Evolutionary conservation across 2,329 filamentous ascomycete genomes (phyloP).

Genomic region (Thermothelomyces thermophilus): DNA sequence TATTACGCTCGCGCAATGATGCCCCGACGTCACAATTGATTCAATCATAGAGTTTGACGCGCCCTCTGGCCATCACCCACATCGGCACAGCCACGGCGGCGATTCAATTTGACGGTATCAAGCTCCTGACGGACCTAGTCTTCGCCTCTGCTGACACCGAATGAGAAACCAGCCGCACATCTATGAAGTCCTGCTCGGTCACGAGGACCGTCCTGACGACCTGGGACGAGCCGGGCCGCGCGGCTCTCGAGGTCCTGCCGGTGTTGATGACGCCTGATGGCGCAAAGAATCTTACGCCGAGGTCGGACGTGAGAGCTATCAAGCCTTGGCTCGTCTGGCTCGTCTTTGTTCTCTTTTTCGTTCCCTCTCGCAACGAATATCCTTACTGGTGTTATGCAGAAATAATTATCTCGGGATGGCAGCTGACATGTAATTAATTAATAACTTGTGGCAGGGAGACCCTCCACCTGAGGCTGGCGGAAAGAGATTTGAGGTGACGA

Average conservation of each 20-base stretch:
- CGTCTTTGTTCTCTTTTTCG: no score
- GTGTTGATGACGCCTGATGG: conserved; percentile 43
- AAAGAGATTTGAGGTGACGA: conserved; percentile 34
- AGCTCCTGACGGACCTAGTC: conserved; percentile 40
- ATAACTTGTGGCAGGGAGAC: conserved; percentile 32
- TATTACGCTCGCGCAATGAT: neutral
- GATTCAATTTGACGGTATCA: conserved; percentile 36
- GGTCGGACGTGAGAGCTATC: conserved; percentile 36
- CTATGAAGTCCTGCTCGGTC: conserved; percentile 43
- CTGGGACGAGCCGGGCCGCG: conserved; percentile 41
- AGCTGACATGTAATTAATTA: no score
- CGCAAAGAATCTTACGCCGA: conserved; percentile 36
- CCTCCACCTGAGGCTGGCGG: conserved; percentile 26
- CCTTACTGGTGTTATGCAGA: no score
- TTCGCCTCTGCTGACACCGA: conserved; percentile 36
- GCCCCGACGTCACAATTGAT: neutral
- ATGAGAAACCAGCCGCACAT: conserved; percentile 37
- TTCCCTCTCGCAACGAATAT: no score
- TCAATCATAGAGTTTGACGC: conserved; percentile 8
- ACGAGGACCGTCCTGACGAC: conserved; percentile 46
- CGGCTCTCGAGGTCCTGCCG: conserved; percentile 38
- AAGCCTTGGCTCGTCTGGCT: conserved; percentile 30
- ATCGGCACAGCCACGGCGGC: conserved; percentile 45
- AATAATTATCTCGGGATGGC: no score
- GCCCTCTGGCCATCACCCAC: conserved; percentile 33